phyloP scores from a whole-genome alignment of 2,329 filamentous ascomycete species.

The Colletotrichum filicis region DNA sequence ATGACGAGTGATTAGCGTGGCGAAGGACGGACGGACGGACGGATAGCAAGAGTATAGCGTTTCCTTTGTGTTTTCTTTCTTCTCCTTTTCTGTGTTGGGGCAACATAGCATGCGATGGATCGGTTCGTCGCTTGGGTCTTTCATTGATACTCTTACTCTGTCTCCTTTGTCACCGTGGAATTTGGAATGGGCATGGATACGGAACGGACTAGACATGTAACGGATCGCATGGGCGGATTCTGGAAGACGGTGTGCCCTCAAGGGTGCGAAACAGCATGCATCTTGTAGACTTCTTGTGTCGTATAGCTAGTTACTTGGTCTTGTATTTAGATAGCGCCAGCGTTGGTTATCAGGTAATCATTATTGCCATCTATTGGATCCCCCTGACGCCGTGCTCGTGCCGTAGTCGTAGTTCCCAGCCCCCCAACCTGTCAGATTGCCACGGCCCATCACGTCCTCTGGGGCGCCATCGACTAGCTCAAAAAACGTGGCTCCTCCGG shows the following conservation, averaged over 20 bases:
- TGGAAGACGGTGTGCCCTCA: constrained; percentile 23
- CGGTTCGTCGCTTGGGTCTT: constrained; percentile 3
- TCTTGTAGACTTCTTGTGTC: constrained; percentile 29
- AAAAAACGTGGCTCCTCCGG: not conserved
- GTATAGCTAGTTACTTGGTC: constrained; percentile 11
- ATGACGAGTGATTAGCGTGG: not conserved
- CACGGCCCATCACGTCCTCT: not conserved
- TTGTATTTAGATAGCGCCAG: constrained; percentile 13
- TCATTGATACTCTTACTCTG: not conserved
- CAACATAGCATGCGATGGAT: not conserved
- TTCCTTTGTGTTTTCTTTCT: constrained; percentile 15
- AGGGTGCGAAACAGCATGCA: constrained; percentile 26
- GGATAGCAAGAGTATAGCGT: not conserved
- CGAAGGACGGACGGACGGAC: not conserved
- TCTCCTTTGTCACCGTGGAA: constrained; percentile 17
- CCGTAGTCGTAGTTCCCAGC: no score
- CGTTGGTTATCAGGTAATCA: not conserved
- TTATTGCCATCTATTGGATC: not conserved
- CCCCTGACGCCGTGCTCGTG: not conserved
- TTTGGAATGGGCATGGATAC: constrained; percentile 1
- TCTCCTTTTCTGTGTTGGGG: not conserved
- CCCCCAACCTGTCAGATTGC: no score
- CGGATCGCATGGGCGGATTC: constrained; percentile 28
- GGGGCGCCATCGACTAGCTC: not conserved
- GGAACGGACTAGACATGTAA: constrained; percentile 25